Percentiles rank a stretch among this genome's conserved stretches.
Evolutionary conservation across 768 basidiomycete genomes (phyloP).

Genomic region (Tricholoma saponaceum): DNA sequence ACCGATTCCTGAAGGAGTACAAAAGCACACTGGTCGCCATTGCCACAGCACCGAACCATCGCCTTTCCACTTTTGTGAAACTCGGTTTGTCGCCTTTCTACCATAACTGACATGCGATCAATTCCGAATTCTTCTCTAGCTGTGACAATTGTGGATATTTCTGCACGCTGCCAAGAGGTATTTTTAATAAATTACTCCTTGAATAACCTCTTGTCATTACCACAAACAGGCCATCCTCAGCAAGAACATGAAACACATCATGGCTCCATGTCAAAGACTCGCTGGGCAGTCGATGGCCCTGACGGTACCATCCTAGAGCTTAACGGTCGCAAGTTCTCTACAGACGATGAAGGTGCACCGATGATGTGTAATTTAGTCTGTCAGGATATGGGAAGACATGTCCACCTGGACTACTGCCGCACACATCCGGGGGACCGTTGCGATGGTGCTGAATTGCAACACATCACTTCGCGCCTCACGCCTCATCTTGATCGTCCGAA

Average conservation of each 20-base stretch:
- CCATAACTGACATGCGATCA: not conserved
- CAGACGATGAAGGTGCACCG: conserved; percentile 54
- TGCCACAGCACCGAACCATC: conserved; percentile 40
- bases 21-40: conserved; percentile 44
- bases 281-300: conserved; percentile 53
- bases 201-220: not conserved
- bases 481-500: conserved; percentile 47
- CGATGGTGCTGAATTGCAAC: conserved; percentile 39
- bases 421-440: conserved; percentile 33
- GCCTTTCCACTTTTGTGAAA: conserved; percentile 53
- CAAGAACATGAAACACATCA: conserved; percentile 60
- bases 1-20: conserved; percentile 37
- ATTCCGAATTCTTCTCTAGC: conserved; percentile 20
- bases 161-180: conserved; percentile 54
- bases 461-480: conserved; percentile 36
- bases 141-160: conserved; percentile 56
- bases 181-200: conserved; percentile 1
- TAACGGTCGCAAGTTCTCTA: conserved; percentile 50
- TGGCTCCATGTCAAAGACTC: conserved; percentile 57
- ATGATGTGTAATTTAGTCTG: conserved; percentile 62
- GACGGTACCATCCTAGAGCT: conserved; percentile 48
- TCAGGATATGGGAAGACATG: conserved; percentile 50
- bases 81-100: conserved; percentile 25
- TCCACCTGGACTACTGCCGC: conserved; percentile 55
- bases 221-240: conserved; percentile 47